These are phyloP conservation scores for Dendrocalamus latiflorus DNA, from an alignment of 202 grass and related monocot genomes.

Conservation along the genomic window DNA sequence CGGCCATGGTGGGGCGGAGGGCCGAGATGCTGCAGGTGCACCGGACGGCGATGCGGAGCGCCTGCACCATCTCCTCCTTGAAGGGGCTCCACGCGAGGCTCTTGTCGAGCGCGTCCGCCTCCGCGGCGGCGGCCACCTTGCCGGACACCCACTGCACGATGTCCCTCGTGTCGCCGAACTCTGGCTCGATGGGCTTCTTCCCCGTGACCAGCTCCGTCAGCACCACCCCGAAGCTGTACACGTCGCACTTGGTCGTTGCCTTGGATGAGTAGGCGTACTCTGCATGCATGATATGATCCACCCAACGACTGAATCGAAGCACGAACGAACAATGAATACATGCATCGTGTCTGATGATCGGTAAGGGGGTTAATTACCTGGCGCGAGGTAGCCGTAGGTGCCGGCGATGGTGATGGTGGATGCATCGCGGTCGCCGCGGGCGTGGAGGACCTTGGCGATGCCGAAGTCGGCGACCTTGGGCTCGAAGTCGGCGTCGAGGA, in stretches of 20 bases:
- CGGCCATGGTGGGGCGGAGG: slow-evolving; percentile 81
- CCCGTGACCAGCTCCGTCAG: slow-evolving; percentile 66
- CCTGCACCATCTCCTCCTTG: slow-evolving; percentile 84
- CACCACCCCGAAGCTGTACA: slow-evolving; percentile 85
- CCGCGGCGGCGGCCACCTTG: slow-evolving; percentile 50
- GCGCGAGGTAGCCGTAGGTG: slow-evolving; percentile 88
- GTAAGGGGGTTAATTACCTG: slow-evolving; percentile 54
- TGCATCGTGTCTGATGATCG: too few relatives aligned
- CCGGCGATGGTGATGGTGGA: slow-evolving; percentile 78
- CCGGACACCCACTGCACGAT: slow-evolving; percentile 79
- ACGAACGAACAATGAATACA: too few relatives aligned
- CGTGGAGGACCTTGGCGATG: slow-evolving; percentile 92
- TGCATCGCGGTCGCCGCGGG: slow-evolving; percentile 24
- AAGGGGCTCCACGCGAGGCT: slow-evolving; percentile 57
- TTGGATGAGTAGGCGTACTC: slow-evolving; percentile 77
- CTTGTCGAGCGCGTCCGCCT: slow-evolving; percentile 65
- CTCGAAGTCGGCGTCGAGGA: slow-evolving; percentile 87
- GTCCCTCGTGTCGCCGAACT: slow-evolving; percentile 86
- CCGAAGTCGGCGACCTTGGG: slow-evolving; percentile 98
- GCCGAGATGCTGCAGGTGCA: slow-evolving; percentile 74
- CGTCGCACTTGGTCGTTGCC: slow-evolving; percentile 74
- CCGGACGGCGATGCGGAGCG: slow-evolving; percentile 60
- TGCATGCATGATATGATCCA: background rate
- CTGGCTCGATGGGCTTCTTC: slow-evolving; percentile 88
- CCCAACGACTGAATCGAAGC: too few relatives aligned